These are phyloP conservation scores for Dipodascus albidus DNA, from an alignment of 805 yeast genomes.

Conservation along the genomic window DNA sequence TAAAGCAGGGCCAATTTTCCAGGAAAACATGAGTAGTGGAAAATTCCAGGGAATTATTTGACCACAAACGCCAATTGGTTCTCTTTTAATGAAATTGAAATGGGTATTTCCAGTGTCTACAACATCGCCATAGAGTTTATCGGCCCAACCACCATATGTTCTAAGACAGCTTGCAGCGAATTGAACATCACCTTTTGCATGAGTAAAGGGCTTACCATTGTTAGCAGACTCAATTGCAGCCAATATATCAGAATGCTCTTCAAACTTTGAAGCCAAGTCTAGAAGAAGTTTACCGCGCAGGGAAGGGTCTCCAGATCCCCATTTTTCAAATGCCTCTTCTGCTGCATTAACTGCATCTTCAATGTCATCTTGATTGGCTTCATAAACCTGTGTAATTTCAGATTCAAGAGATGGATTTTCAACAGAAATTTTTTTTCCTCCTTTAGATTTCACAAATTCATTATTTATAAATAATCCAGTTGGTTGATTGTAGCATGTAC, in stretches of 20 bases:
- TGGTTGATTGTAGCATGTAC: constrained; percentile 61
- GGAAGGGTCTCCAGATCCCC: constrained; percentile 62
- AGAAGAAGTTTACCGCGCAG: constrained; percentile 51
- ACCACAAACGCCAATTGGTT: constrained; percentile 57
- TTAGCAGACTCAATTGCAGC: constrained; percentile 82
- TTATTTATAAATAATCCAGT: constrained; percentile 84
- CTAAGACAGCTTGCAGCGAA: constrained; percentile 46
- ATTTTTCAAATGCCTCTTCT: constrained; percentile 57
- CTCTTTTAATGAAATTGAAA: constrained; percentile 59
- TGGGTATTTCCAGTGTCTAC: constrained; percentile 51
- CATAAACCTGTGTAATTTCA: constrained; percentile 52
- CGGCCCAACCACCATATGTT: constrained; percentile 70
- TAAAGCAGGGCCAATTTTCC: constrained; percentile 78
- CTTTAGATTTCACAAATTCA: constrained; percentile 52
- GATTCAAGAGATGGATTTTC: constrained; percentile 37
- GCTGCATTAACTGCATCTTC: constrained; percentile 80
- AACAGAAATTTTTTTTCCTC: constrained; percentile 43
- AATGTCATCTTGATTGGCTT: constrained; percentile 66
- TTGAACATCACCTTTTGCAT: constrained; percentile 38
- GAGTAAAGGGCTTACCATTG: constrained; percentile 65
- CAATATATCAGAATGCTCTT: constrained; percentile 56
- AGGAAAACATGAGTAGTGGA: constrained; percentile 59
- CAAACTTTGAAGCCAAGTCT: constrained; percentile 71
- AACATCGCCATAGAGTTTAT: constrained; percentile 50
- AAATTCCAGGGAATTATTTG: constrained; percentile 68